These are phyloP conservation scores for Nannizzia gypsea DNA, from an alignment of 2,329 filamentous ascomycete species.

Conservation along the genomic window DNA sequence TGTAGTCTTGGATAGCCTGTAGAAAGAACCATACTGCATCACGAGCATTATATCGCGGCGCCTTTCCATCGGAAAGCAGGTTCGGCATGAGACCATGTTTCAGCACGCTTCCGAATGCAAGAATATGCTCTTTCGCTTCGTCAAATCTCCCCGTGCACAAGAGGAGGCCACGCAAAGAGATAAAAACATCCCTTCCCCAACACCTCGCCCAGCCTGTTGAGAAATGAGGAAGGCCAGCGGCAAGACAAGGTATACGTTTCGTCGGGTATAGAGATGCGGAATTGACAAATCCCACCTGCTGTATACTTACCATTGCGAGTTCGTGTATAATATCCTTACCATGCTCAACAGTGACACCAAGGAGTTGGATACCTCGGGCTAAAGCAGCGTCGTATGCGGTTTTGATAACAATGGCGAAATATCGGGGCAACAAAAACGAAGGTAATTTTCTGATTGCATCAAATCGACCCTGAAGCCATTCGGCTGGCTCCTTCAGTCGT, in stretches of 20 bases:
- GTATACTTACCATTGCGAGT: conserved; percentile 80
- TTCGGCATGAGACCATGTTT: conserved; percentile 99
- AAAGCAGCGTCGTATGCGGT: conserved; percentile 78
- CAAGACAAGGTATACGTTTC: conserved; percentile 72
- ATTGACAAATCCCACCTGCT: conserved; percentile 78
- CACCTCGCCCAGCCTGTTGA: conserved; percentile 87
- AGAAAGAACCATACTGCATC: conserved; percentile 98
- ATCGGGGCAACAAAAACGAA: conserved; percentile 79
- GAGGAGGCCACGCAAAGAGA: conserved; percentile 82
- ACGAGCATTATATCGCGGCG: conserved; percentile 85
- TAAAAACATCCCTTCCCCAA: conserved; percentile 96
- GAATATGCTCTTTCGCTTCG: conserved; percentile 86
- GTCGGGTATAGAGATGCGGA: conserved; percentile 84
- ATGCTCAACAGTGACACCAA: conserved; percentile 62
- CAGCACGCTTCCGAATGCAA: conserved; percentile 86
- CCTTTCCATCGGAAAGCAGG: conserved; percentile 69
- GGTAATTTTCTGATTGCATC: conserved; percentile 76
- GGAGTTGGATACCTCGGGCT: conserved; percentile 64
- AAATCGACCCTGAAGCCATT: conserved; percentile 75
- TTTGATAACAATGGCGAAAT: conserved; percentile 80
- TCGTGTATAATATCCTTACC: conserved; percentile 84
- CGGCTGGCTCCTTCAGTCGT: conserved; percentile 52
- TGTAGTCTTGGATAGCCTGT: conserved; percentile 91
- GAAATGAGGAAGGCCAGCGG: conserved; percentile 89
- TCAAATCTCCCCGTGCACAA: conserved; percentile 78